Conservation (phyloP, 73 alveolate genomes). For the Stentor coeruleus region DNA sequence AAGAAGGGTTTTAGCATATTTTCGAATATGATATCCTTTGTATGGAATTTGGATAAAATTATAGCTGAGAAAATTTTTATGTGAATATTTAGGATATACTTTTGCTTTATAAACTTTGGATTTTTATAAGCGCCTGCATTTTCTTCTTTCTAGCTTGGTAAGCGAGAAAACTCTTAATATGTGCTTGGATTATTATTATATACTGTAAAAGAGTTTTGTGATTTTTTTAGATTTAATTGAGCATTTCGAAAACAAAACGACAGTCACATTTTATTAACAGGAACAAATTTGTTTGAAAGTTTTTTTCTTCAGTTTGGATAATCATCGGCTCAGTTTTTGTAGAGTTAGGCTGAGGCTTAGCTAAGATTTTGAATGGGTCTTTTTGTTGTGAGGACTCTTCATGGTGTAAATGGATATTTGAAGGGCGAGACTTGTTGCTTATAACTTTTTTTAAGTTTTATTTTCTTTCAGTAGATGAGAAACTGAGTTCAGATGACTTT, state of each 20-base stretch:
- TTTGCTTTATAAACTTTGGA: neutral
- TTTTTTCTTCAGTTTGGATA: constrained; percentile 4
- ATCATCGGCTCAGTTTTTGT: neutral
- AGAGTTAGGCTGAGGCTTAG: neutral
- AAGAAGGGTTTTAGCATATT: neutral
- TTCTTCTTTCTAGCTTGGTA: neutral
- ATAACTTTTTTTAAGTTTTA: no score
- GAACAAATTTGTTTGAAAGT: neutral
- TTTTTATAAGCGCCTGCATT: neutral
- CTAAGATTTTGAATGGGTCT: no score
- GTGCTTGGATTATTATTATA: neutral
- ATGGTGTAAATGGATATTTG: neutral
- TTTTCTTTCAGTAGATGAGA: neutral
- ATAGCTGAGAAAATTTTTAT: neutral
- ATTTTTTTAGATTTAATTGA: neutral
- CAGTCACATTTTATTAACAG: neutral
- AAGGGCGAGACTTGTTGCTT: neutral
- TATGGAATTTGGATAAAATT: neutral
- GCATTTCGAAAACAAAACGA: neutral
- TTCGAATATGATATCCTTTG: neutral
- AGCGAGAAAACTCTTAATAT: neutral
- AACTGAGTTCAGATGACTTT: neutral
- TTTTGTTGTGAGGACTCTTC: neutral
- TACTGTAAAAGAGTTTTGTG: neutral
- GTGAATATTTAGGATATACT: neutral